Evolutionary conservation across 495 filamentous ascomycete genomes (phyloP), one percentile per base, ranked within the genome.

Genomic region (Aspergillus asperescens): DNA sequence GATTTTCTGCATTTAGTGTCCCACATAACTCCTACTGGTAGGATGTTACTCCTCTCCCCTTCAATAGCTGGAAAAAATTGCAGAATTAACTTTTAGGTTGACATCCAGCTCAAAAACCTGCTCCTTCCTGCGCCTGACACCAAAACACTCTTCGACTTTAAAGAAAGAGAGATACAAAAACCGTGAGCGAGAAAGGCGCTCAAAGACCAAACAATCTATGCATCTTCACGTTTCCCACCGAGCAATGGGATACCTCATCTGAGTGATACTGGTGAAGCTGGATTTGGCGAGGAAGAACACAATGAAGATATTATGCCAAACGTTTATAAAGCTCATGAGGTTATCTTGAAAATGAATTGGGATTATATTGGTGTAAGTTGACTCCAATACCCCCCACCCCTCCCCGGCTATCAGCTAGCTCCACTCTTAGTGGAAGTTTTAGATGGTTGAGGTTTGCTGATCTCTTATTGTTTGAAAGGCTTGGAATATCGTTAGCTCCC

Each of bases 1-100:
- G 68, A 75, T 27, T 75, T 64, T 43, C 46, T 77, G 3, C 73
- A 76, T 47, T 61, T 54, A 0, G 68, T 65, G 18, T 62, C 58
- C 31, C 3, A 61, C 16, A 38, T 75, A 7, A 64, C 74, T 13
- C 71, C 78, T 52, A 72, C 72, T 16, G 76, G 72, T 75, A 51
- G 15, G 18, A n/a, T 48, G n/a, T n/a, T 48, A 28, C 5, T 5
- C 25, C 5, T 28, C 25, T 28, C 25, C 9, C 9, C n/a, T n/a
- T n/a, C n/a, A n/a, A n/a, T n/a, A n/a, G n/a, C n/a, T n/a, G n/a
- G n/a, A n/a, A n/a, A n/a, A n/a, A n/a, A n/a, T n/a, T n/a, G n/a
- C n/a, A n/a, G n/a, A n/a, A n/a, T n/a, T n/a, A n/a, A n/a, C n/a
- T n/a, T n/a, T n/a, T n/a, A n/a, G n/a, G n/a, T n/a, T n/a, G n/a